Conservation (phyloP, 2,329 filamentous ascomycete species). For the Diaporthe vaccinii region DNA sequence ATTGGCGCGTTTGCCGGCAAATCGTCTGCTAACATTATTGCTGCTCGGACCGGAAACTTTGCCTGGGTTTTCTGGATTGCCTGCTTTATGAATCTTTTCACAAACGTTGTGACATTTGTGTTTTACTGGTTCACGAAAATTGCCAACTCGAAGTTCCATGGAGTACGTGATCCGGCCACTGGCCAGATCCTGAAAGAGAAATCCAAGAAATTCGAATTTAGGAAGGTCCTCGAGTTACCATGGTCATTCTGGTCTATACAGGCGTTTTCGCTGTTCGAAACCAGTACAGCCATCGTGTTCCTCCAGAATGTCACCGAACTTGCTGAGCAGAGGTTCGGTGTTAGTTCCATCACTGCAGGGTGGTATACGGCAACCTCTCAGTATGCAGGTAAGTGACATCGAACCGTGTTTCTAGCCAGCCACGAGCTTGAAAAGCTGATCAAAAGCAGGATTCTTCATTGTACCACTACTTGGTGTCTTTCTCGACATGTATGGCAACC, state of each 20-base stretch:
- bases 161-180: conserved; percentile 66
- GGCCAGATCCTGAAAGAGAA: conserved; percentile 71
- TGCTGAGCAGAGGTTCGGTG: conserved; percentile 70
- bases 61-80: conserved; percentile 73
- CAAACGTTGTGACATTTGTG: conserved; percentile 64
- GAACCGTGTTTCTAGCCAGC: neutral
- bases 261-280: conserved; percentile 70
- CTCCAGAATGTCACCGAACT: conserved; percentile 71
- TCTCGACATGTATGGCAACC: conserved; percentile 68
- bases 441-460: conserved; percentile 64
- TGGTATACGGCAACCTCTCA: conserved; percentile 72
- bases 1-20: conserved; percentile 73
- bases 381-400: conserved; percentile 55
- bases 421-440: neutral
- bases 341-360: conserved; percentile 66
- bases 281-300: conserved; percentile 67
- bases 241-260: conserved; percentile 72
- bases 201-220: conserved; percentile 68
- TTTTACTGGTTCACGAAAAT: conserved; percentile 70
- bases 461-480: conserved; percentile 69
- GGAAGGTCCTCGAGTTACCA: conserved; percentile 67
- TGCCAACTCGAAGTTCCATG: conserved; percentile 61
- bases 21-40: conserved; percentile 70
- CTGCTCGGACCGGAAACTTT: conserved; percentile 69
- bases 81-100: conserved; percentile 75